These are phyloP conservation scores for Saccharomycopsis sp. DNA, from an alignment of 805 yeast genomes.

Conservation along the genomic window DNA sequence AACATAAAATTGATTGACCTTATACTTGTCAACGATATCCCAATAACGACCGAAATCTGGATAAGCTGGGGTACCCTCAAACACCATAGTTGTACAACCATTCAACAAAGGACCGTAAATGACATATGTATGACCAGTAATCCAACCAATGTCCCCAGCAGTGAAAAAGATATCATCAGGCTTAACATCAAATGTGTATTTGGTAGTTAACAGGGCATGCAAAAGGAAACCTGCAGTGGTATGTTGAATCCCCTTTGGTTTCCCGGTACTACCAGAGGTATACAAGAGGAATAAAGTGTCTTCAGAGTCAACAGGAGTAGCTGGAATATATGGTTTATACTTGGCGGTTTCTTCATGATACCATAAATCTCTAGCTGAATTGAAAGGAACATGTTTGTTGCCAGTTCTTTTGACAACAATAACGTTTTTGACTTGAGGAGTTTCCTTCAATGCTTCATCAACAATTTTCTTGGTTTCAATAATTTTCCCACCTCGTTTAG, in stretches of 20 bases:
- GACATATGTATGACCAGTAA: conserved; percentile 81
- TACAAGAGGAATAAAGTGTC: conserved; percentile 76
- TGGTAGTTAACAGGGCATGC: conserved; percentile 67
- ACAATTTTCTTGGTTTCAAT: conserved; percentile 76
- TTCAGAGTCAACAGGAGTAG: conserved; percentile 69
- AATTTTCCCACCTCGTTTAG: conserved; percentile 76
- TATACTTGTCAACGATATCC: conserved; percentile 66
- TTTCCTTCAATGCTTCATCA: conserved; percentile 65
- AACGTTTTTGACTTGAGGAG: conserved; percentile 63
- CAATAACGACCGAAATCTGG: conserved; percentile 77
- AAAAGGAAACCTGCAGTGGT: conserved; percentile 73
- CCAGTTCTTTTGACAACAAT: conserved; percentile 73
- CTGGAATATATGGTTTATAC: conserved; percentile 64
- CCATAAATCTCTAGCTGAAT: conserved; percentile 59
- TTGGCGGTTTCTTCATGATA: conserved; percentile 68
- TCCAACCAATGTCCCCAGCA: conserved; percentile 91
- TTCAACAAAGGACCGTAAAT: conserved; percentile 72
- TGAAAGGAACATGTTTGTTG: conserved; percentile 43
- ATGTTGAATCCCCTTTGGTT: conserved; percentile 83
- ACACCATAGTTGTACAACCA: conserved; percentile 75
- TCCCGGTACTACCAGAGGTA: conserved; percentile 84
- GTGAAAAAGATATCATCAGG: conserved; percentile 70
- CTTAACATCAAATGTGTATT: conserved; percentile 71
- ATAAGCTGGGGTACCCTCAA: conserved; percentile 84
- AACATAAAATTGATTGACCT: conserved; percentile 72